These are phyloP conservation scores for Talaromyces sp. DNA, from an alignment of 2,329 filamentous ascomycete genomes.

Conservation along the genomic window DNA sequence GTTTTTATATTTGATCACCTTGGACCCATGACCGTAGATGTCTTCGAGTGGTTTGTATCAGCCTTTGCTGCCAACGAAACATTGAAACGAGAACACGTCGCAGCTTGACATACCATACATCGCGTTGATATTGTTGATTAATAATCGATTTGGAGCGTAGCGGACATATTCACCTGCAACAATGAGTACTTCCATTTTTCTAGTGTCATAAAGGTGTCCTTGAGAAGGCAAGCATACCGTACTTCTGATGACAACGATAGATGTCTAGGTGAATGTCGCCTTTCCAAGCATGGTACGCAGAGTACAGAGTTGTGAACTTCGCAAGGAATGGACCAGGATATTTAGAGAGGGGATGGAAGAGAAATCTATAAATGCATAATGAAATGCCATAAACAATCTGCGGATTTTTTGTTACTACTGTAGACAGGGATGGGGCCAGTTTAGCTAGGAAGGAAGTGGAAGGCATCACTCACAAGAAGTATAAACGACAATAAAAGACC, in stretches of 20 bases:
- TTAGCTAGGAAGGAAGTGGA: not conserved
- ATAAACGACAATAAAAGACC: not conserved
- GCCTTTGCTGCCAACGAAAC: not conserved
- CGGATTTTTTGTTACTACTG: not conserved
- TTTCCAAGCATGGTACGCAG: slow-evolving; percentile 30
- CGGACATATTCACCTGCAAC: not conserved
- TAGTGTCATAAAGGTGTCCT: not conserved
- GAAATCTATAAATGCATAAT: not conserved
- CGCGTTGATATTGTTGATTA: not conserved
- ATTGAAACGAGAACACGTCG: not conserved
- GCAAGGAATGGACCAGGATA: slow-evolving; percentile 18
- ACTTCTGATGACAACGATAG: slow-evolving; percentile 33
- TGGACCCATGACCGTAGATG: not conserved
- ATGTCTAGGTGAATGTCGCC: slow-evolving; percentile 37
- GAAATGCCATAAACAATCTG: not conserved
- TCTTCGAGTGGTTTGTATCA: not conserved
- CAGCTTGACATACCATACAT: not conserved
- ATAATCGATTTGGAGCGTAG: not conserved
- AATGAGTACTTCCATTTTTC: not conserved
- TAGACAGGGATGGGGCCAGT: not conserved
- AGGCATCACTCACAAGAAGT: slow-evolving; percentile 1
- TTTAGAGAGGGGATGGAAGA: slow-evolving; percentile 1
- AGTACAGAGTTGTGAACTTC: slow-evolving; percentile 12
- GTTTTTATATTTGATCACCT: slow-evolving; percentile 2
- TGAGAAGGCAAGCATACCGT: slow-evolving; percentile 24